A percentile compares a stretch with the other conserved stretches of the same genome.
These are phyloP conservation scores for Handroanthus guayacan DNA, from an alignment of 257 asterid species.

Conservation along the genomic window DNA sequence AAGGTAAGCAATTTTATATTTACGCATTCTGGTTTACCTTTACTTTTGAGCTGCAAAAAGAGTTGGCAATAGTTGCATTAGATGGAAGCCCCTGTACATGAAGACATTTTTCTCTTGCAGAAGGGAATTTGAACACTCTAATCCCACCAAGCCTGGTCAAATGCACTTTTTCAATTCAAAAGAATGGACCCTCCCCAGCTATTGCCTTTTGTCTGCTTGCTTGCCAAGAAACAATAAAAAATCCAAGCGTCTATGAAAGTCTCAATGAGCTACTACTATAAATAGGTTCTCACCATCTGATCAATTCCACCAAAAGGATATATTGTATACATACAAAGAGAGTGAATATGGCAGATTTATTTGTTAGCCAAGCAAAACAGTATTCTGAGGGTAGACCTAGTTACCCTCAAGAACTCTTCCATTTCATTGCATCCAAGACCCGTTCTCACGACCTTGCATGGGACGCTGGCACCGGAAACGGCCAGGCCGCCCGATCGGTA, in stretches of 20 bases:
- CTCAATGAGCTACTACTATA: constrained; percentile 5
- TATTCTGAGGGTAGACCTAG: constrained; percentile 55
- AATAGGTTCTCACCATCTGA: constrained; percentile 15
- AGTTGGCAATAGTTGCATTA: background rate
- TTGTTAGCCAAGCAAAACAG: constrained; percentile 54
- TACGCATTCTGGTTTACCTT: background rate
- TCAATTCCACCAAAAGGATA: constrained; percentile 10
- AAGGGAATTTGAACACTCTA: constrained; percentile 11
- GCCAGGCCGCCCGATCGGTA: constrained; percentile 76
- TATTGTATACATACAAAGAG: background rate
- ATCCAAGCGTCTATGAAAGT: background rate
- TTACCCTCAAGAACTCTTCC: constrained; percentile 66
- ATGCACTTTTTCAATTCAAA: background rate
- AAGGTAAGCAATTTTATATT: too few relatives aligned
- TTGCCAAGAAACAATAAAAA: background rate
- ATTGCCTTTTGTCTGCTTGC: background rate
- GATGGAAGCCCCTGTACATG: background rate
- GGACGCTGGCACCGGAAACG: constrained; percentile 85
- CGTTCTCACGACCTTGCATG: constrained; percentile 64
- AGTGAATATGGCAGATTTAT: constrained; percentile 58
- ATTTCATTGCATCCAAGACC: constrained; percentile 66
- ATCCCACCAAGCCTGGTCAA: constrained; percentile 11
- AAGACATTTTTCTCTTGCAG: background rate
- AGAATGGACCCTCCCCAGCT: background rate
- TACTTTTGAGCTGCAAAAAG: background rate